Percentiles rank a stretch among this genome's conserved stretches.
These are phyloP conservation scores for Penstemon eatonii DNA, from an alignment of 257 asterid genomes.

Conservation along the genomic window DNA sequence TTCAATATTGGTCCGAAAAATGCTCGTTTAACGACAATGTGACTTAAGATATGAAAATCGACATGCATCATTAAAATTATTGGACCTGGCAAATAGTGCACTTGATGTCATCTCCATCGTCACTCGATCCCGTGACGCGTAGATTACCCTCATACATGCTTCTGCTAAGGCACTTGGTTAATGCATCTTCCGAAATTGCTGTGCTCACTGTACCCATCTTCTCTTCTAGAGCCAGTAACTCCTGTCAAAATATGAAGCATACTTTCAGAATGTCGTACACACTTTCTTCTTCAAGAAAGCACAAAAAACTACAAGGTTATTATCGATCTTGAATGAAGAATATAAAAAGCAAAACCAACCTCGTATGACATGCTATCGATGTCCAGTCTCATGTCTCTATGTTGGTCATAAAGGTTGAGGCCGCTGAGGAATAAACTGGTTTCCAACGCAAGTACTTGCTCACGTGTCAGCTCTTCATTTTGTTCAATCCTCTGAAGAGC, in stretches of 20 bases:
- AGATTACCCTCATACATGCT: slow-evolving; percentile 41
- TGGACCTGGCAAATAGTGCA: slow-evolving; percentile 92
- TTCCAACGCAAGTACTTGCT: slow-evolving; percentile 74
- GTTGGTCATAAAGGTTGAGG: slow-evolving; percentile 73
- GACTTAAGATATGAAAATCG: no score
- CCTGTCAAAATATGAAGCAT: slow-evolving; percentile 45
- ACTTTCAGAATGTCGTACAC: background rate
- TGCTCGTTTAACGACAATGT: no score
- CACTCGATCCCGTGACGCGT: slow-evolving; percentile 30
- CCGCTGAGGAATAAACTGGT: slow-evolving; percentile 59
- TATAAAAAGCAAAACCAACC: slow-evolving; percentile 39
- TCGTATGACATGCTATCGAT: slow-evolving; percentile 97
- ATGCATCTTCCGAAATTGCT: slow-evolving; percentile 73
- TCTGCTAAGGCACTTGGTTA: slow-evolving; percentile 61
- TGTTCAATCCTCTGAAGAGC: slow-evolving; percentile 86
- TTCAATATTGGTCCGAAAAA: no score
- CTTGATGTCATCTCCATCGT: slow-evolving; percentile 56
- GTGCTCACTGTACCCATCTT: slow-evolving; percentile 94
- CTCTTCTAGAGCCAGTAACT: slow-evolving; percentile 86
- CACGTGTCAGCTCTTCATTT: slow-evolving; percentile 59
- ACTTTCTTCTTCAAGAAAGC: background rate
- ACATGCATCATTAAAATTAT: background rate
- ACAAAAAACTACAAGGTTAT: background rate
- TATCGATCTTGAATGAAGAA: background rate
- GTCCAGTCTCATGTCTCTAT: slow-evolving; percentile 84